Evolutionary conservation across 768 basidiomycete genomes (phyloP), one percentile per base, ranked within the genome.

Genomic region (Lanmaoa pseudosensibilis): DNA sequence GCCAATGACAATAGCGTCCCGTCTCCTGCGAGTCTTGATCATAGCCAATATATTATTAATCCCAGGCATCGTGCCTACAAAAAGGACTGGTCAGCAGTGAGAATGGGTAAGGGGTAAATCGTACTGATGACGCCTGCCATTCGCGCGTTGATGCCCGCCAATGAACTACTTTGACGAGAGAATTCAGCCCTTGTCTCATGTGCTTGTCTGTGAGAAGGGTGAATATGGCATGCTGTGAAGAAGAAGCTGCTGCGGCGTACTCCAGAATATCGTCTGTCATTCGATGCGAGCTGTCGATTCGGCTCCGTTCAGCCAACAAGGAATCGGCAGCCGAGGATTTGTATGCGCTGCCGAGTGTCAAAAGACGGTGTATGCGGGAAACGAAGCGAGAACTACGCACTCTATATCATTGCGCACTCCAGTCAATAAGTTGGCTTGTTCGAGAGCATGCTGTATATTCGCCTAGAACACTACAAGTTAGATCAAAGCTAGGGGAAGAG

Each of bases 141-240:
- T 30, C 95, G 84, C 15, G 84, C 78, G 73, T 92, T 94, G 60
- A 99, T 92, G 16, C 85, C 80, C 10, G 83, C 75, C 39, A 99
- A 74, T 21, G 88, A 84, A 12, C 79, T 71, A 33, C 94, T 80
- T 72, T 99, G 97, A 44, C 85, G 82, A 27, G 82, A 76, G 73
- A 99, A 98, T 73, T 98, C 96, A 21, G 92, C 84, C 32, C 97
- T 87, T 4, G 96, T 98, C 68, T 94, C 97, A 67, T 98, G 95
- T 30, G 96, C 97, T 84, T 98, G 97, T 43, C 94, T 98, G 52
- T 32, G 27, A 32, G 33, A 49, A 41, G 27, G 50, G 52, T 56
- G 47, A 51, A 36, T 47, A 44, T 46, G 19, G 6, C 15, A 40
- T 49, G 36, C 11, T 27, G 25, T 16, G 36, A 41, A 47, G 41